Base-by-base conservation (phyloP, 768 basidiomycete genomes). In the Podaxis sp. region DNA sequence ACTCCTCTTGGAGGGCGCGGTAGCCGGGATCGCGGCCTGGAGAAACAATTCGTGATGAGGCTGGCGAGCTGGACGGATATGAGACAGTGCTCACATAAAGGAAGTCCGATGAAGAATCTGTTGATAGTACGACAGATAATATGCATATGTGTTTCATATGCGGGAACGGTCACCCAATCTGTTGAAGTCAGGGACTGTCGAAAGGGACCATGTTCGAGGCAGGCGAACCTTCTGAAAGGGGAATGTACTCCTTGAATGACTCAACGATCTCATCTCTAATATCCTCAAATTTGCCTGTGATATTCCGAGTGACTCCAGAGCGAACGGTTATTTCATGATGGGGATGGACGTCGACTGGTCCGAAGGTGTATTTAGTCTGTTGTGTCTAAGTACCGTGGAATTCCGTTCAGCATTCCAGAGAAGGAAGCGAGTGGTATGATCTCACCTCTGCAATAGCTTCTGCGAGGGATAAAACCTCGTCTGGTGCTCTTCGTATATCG, bases 41-140 rank as follows among this genome's bases (percentile, higher is more conserved):
- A 24, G 3, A 49, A 24, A 22, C 12, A 24, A 51, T 13, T 12
- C 26, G 5, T 33, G 22, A 22, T 51, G 22, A 51, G 19, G 49
- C 8, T 26, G 24, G 3, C 13, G 22, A 15, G 48, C 7, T n/a
- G 19, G 26, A 24, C 8, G 17, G 55, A 17, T 30, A 17, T 13
- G 19, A 19, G 60, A 40, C 33, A 46, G 52, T 9, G 72, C 78
- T 26, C 49, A 82, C 84, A 84, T 1, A 81, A 55, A 2, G 83
- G 82, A 33, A 77, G 69, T 0, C 84, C 85, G 4, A 86, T 79
- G 58, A 86, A 81, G 0, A 77, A 52, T 17, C 85, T 76, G 64
- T 81, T 83, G 53, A 70, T 79, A 3, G 74, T 69, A 42, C 81
- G 76, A 39, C 75, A 73, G 11, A 85, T 68, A 15, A 84, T 68